A percentile compares a stretch with the other conserved stretches of the same genome.
Conservation (phyloP, 805 yeast genomes). For the Ogataea thermomethanolica region DNA sequence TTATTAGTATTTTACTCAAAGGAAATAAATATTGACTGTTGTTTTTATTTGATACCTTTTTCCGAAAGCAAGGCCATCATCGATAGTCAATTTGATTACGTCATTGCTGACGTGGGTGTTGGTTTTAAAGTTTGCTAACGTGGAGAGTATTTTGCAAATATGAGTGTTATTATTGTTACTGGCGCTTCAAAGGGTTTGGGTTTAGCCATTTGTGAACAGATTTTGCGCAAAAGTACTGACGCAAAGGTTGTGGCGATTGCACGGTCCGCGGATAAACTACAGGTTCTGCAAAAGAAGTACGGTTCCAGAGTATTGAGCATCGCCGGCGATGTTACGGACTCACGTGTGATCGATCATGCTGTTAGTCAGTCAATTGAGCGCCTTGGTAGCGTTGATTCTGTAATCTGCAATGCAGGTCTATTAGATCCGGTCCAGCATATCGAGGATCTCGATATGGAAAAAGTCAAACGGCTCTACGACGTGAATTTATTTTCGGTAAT, state of each 20-base stretch:
- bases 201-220: constrained; percentile 56
- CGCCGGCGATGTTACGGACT: constrained; percentile 58
- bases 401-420: constrained; percentile 79
- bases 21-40: constrained; percentile 1
- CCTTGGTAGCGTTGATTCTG: constrained; percentile 58
- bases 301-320: constrained; percentile 50
- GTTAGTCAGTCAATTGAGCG: constrained; percentile 43
- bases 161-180: constrained; percentile 43
- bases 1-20: neutral
- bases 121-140: too few species aligned
- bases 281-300: constrained; percentile 33
- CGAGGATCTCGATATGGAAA: constrained; percentile 46
- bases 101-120: too few species aligned
- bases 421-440: constrained; percentile 69
- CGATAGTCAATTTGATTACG: too few species aligned
- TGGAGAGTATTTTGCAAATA: neutral
- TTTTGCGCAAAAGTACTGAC: constrained; percentile 36
- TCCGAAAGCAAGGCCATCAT: neutral
- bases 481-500: constrained; percentile 78
- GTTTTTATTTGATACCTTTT: constrained; percentile 1
- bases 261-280: constrained; percentile 51
- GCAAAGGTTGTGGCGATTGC: constrained; percentile 67
- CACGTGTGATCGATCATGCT: constrained; percentile 34
- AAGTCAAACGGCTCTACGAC: constrained; percentile 66
- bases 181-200: constrained; percentile 85